Evolutionary conservation across 371 early-diverging fungal species (phyloP), one percentile per base, ranked within the genome.

Genomic region (Nematocida displodere): DNA sequence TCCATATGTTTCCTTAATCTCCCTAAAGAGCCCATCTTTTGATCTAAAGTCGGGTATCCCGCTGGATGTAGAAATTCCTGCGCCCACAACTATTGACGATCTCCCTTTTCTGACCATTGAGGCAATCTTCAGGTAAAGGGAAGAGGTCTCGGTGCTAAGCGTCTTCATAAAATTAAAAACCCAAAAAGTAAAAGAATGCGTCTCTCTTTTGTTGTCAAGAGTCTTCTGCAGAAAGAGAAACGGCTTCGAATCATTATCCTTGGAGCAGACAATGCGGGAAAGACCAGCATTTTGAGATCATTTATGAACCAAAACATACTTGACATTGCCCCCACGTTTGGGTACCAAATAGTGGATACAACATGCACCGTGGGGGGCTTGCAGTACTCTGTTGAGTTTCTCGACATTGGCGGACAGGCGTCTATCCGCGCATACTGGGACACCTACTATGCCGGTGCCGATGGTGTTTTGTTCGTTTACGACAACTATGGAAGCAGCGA

Each of bases 21-120:
- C 80, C n/a, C 80, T 62, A 67, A 96, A 97, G 36, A 97, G 90
- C n/a, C 97, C 97, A 24, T 88, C 88, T 47, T 89, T 88, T 8
- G 95, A 95, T 47, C 97, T 86, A 71, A 96, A 97, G 78, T 96
- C 97, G 0, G 98, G 95, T 37, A 97, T 96, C 26, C 97, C 96
- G 64, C 92, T 90, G 0, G 92, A 89, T 0, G 93, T 94, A 26
- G 91, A 91, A 62, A 93, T 91, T 34, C 94, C 94, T 29, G 94
- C 94, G 4, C 94, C 93, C 17, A 89, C 88, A 24, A 93, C 86
- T 22, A 92, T 87, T 4, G 91, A 85, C n/a, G 87, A 86, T 64
- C 89, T 86, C 77, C 87, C 88, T 22, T 59, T 48, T 15, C 58
- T 46, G 54, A 82, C 67, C 39, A 71, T 37, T n/a, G 63, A 71